Conservation (phyloP, 1,139 yeast species). For the Debaryomyces udenii region DNA sequence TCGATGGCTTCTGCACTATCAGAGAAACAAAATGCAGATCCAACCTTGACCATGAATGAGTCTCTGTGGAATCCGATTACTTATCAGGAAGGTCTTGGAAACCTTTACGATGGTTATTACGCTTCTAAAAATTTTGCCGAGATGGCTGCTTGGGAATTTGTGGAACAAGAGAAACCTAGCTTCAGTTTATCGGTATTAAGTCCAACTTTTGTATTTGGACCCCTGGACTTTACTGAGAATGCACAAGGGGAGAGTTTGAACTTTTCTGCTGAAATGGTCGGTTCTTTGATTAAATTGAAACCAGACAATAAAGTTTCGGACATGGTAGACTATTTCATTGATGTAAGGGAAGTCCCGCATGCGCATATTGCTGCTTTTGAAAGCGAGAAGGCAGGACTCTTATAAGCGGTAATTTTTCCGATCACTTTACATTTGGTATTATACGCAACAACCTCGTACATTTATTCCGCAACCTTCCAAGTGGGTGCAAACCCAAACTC, state of each 20-base stretch:
- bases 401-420: too few relatives aligned
- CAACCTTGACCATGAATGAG: constrained; percentile 19
- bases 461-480: too few relatives aligned
- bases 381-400: constrained; percentile 30
- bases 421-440: too few relatives aligned
- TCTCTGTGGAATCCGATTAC: constrained; percentile 34
- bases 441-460: too few relatives aligned
- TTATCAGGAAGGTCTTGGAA: constrained; percentile 30
- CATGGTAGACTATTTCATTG: constrained; percentile 33
- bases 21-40: not conserved
- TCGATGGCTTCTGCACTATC: constrained; percentile 25
- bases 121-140: constrained; percentile 58
- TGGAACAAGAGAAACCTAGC: constrained; percentile 31
- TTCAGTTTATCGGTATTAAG: constrained; percentile 44
- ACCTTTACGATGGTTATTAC: constrained; percentile 38
- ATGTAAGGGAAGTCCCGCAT: constrained; percentile 57
- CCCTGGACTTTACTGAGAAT: constrained; percentile 29
- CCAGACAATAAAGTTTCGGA: constrained; percentile 18
- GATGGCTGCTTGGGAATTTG: constrained; percentile 38
- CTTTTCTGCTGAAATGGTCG: constrained; percentile 37
- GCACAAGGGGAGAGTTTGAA: constrained; percentile 32
- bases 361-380: constrained; percentile 52
- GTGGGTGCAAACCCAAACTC: too few relatives aligned
- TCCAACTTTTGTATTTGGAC: constrained; percentile 57
- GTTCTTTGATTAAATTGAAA: constrained; percentile 22